Conservation (phyloP, 106 monocot species). For the Iris macrosiphon region DNA sequence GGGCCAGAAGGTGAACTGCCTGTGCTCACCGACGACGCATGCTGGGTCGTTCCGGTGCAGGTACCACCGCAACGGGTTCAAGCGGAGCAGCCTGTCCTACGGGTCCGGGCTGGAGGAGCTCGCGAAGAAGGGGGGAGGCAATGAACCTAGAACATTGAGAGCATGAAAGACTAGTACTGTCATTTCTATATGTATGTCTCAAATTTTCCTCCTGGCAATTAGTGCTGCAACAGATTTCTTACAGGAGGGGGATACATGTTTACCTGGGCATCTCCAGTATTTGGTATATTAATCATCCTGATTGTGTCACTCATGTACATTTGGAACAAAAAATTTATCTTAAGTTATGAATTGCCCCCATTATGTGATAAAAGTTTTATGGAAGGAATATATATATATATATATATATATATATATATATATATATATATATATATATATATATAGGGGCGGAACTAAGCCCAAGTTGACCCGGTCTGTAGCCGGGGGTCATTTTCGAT, state of each 20-base stretch:
- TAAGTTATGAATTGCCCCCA: too few species aligned
- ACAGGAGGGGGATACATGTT: not conserved
- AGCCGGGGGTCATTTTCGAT: too few species aligned
- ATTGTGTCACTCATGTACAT: too few species aligned
- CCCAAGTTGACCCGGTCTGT: too few species aligned
- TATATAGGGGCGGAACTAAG: too few species aligned
- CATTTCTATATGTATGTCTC: not conserved
- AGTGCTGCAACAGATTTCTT: not conserved
- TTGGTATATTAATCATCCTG: too few species aligned
- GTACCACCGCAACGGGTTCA: slow-evolving; percentile 9
- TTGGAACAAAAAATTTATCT: too few species aligned
- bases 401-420: too few species aligned
- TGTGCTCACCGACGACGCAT: slow-evolving; percentile 34
- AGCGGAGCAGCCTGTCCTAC: not conserved
- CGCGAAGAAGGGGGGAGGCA: not conserved
- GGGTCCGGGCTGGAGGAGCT: slow-evolving; percentile 12
- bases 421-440: too few species aligned
- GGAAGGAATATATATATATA: too few species aligned
- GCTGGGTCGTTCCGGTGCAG: slow-evolving; percentile 30
- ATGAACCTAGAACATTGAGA: not conserved
- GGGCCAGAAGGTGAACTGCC: slow-evolving; percentile 18
- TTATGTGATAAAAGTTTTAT: too few species aligned
- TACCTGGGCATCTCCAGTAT: too few species aligned
- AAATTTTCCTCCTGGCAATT: not conserved
- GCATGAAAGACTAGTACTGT: not conserved